Evolutionary conservation across 495 filamentous ascomycete species (phyloP).

Genomic region (Penicillium mononematosum): DNA sequence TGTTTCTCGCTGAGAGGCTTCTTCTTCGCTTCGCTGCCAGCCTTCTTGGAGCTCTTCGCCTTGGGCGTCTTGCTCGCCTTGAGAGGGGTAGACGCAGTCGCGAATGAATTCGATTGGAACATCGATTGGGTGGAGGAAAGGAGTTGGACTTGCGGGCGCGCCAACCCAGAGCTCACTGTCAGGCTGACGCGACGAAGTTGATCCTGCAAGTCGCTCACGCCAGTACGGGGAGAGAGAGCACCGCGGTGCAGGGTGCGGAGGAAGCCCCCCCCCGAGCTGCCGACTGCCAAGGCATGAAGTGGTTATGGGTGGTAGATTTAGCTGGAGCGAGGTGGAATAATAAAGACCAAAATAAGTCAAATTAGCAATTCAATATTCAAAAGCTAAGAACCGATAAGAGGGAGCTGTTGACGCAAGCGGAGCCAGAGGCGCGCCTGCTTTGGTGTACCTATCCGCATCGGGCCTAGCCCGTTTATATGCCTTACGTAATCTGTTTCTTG

Average conservation of each 20-base stretch:
- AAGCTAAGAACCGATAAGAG: constrained; percentile 10
- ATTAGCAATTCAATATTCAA: constrained; percentile 12
- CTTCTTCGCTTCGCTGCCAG: constrained; percentile 16
- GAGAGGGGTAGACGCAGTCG: constrained; percentile 27
- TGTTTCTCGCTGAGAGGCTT: constrained; percentile 30
- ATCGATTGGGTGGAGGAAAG: constrained; percentile 13
- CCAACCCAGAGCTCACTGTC: constrained; percentile 12
- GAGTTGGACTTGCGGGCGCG: constrained; percentile 11
- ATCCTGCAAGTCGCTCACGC: constrained; percentile 29
- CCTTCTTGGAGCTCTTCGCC: constrained; percentile 23
- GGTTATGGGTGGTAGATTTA: background rate
- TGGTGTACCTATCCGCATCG: constrained; percentile 28
- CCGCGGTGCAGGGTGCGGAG: constrained; percentile 31
- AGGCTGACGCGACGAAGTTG: constrained; percentile 33
- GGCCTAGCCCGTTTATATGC: constrained; percentile 16
- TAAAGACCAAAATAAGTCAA: background rate
- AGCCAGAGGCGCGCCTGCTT: constrained; percentile 25
- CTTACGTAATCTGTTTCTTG: constrained; percentile 19
- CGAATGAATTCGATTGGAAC: constrained; percentile 23
- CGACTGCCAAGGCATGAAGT: constrained; percentile 35
- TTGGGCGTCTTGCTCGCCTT: constrained; percentile 18
- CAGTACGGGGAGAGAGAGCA: constrained; percentile 28
- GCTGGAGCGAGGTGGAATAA: background rate
- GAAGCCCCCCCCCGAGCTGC: constrained; percentile 29
- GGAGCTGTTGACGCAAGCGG: constrained; percentile 34